phyloP scores from a whole-genome alignment of 2,329 filamentous ascomycete genomes.

The Elsinoe perseae region DNA sequence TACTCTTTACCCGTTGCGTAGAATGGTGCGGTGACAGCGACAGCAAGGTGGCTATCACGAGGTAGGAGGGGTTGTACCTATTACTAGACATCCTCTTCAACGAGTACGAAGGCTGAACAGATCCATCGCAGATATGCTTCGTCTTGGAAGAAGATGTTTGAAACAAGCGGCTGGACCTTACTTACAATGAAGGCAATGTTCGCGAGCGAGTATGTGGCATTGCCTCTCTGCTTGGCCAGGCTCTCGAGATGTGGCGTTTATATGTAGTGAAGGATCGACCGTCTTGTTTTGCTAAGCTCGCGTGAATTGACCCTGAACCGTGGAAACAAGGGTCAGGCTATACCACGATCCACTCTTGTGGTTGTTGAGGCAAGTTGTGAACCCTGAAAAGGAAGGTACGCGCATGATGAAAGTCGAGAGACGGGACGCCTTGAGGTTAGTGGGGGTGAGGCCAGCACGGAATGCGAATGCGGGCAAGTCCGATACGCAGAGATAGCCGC shows the following conservation, averaged over 20 bases:
- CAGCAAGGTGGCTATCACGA: too few relatives aligned
- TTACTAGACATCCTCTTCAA: too few relatives aligned
- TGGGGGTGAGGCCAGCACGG: background rate
- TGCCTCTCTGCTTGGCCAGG: background rate
- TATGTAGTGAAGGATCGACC: background rate
- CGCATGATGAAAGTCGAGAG: background rate
- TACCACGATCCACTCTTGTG: background rate
- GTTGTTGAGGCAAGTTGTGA: background rate
- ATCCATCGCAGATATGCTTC: too few relatives aligned
- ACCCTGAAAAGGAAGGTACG: background rate
- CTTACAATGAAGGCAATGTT: too few relatives aligned
- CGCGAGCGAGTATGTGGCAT: background rate
- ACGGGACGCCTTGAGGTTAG: background rate
- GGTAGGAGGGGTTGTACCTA: too few relatives aligned
- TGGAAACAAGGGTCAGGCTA: background rate
- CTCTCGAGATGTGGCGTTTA: background rate
- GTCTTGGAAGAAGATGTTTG: too few relatives aligned
- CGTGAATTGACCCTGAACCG: background rate
- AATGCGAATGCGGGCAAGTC: background rate
- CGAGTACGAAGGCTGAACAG: too few relatives aligned
- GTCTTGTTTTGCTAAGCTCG: background rate
- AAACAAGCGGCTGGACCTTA: too few relatives aligned
- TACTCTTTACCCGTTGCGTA: too few relatives aligned
- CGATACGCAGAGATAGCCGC: background rate
- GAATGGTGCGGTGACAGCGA: too few relatives aligned